Percentiles rank a stretch among this genome's conserved stretches.
Conservation (phyloP, 352 stramenopile genomes). For the Phytophthora agathidicida region DNA sequence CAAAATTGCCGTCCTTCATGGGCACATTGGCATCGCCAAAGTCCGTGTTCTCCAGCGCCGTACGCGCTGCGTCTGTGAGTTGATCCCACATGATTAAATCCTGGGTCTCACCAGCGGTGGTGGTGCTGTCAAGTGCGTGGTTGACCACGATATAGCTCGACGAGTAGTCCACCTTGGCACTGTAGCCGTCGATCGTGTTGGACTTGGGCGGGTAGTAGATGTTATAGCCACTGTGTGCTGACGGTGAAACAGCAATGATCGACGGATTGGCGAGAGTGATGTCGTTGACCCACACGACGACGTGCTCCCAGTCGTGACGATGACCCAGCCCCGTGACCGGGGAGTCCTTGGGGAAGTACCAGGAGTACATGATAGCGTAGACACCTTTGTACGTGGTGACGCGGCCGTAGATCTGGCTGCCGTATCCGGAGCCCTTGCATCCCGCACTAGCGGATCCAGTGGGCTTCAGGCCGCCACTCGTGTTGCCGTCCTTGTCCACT, state of each 20-base stretch:
- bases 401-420: too few relatives aligned
- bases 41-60: slow-evolving; percentile 35
- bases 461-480: background rate
- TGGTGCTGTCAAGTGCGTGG: slow-evolving; percentile 28
- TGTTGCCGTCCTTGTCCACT: slow-evolving; percentile 2
- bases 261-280: slow-evolving; percentile 21
- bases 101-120: slow-evolving; percentile 27
- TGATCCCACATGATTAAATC: slow-evolving; percentile 36
- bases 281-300: slow-evolving; percentile 45
- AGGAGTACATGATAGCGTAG: slow-evolving; percentile 42
- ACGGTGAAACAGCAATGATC: slow-evolving; percentile 29
- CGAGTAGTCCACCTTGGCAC: slow-evolving; percentile 35
- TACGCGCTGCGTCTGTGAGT: slow-evolving; percentile 27
- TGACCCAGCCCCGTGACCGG: slow-evolving; percentile 24
- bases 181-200: slow-evolving; percentile 19
- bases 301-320: too few relatives aligned
- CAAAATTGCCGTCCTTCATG: slow-evolving; percentile 42
- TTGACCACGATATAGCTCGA: slow-evolving; percentile 26
- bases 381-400: slow-evolving; percentile 22
- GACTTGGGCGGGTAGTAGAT: slow-evolving; percentile 32
- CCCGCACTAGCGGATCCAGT: background rate
- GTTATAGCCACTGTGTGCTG: slow-evolving; percentile 31
- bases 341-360: slow-evolving; percentile 55
- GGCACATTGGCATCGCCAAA: slow-evolving; percentile 40
- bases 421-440: too few relatives aligned